Conservation (phyloP, 2,329 filamentous ascomycete species). For the Annulohypoxylon truncatum region DNA sequence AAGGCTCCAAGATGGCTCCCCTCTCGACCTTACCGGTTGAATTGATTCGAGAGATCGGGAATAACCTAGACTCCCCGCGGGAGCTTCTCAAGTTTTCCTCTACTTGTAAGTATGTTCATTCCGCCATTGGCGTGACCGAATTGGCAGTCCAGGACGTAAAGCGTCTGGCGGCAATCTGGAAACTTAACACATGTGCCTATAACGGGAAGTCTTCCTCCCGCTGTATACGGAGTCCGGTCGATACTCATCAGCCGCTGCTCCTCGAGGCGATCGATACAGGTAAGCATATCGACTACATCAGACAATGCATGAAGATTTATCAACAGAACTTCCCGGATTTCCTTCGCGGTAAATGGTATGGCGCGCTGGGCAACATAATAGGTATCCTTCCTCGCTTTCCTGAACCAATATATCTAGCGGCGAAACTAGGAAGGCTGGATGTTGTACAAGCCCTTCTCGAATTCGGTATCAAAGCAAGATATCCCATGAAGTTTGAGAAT, state of each 20-base stretch:
- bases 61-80: background rate
- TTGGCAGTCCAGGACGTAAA: constrained; percentile 4
- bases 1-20: background rate
- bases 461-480: background rate
- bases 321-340: background rate
- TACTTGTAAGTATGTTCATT: background rate
- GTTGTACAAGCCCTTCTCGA: constrained; percentile 4
- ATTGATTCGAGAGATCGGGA: constrained; percentile 11
- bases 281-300: background rate
- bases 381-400: too few species aligned
- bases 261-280: constrained; percentile 2
- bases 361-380: too few species aligned
- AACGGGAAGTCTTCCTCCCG: too few species aligned
- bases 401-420: background rate
- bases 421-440: constrained; percentile 5
- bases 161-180: background rate
- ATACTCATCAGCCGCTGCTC: background rate
- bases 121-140: background rate
- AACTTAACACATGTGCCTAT: too few species aligned
- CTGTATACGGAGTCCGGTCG: background rate
- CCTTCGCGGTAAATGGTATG: constrained; percentile 12
- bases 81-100: constrained; percentile 8
- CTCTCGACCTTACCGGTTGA: constrained; percentile 10
- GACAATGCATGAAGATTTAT: constrained; percentile 8
- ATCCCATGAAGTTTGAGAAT: background rate